A percentile compares a stretch with the other conserved stretches of the same genome.
phyloP scores from a whole-genome alignment of 495 filamentous ascomycete genomes.

The Physcia stellaris region DNA sequence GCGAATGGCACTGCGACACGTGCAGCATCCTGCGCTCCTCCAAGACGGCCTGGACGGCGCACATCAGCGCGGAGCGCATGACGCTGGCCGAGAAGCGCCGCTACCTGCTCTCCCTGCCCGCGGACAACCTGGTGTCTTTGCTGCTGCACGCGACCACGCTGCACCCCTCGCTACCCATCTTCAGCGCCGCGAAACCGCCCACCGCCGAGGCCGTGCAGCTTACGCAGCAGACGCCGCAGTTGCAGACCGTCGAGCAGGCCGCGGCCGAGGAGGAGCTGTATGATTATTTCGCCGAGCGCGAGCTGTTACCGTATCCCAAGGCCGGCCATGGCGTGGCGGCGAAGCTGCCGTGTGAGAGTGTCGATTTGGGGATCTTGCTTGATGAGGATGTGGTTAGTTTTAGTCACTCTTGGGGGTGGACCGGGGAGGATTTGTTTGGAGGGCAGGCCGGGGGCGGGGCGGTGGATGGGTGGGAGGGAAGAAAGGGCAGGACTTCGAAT shows the following conservation, averaged over 20 bases:
- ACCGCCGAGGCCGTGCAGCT: background rate
- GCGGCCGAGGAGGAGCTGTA: conserved; percentile 23
- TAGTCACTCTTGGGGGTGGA: conserved; percentile 23
- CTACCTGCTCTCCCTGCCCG: conserved; percentile 32
- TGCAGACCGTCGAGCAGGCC: background rate
- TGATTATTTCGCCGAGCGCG: conserved; percentile 22
- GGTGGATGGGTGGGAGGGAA: background rate
- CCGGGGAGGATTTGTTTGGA: background rate
- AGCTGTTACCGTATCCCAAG: conserved; percentile 51
- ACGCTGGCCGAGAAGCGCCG: conserved; percentile 31
- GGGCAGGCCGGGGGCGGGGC: background rate
- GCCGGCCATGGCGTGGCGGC: conserved; percentile 40
- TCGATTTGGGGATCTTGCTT: conserved; percentile 28
- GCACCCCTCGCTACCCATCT: conserved; percentile 22
- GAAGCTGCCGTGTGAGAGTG: conserved; percentile 26
- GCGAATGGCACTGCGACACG: conserved; percentile 64
- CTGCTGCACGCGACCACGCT: conserved; percentile 29
- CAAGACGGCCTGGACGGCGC: conserved; percentile 8
- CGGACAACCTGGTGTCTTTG: conserved; percentile 28
- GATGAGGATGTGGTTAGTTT: conserved; percentile 32
- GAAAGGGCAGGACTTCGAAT: background rate
- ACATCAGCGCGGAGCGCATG: conserved; percentile 31
- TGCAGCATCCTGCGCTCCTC: conserved; percentile 39
- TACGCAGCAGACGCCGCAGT: too few species aligned
- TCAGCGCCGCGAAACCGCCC: conserved; percentile 6